Percentiles rank a stretch among this genome's conserved stretches.
These are phyloP conservation scores for Gautieria morchelliformis DNA, from an alignment of 768 basidiomycete genomes.

Conservation along the genomic window DNA sequence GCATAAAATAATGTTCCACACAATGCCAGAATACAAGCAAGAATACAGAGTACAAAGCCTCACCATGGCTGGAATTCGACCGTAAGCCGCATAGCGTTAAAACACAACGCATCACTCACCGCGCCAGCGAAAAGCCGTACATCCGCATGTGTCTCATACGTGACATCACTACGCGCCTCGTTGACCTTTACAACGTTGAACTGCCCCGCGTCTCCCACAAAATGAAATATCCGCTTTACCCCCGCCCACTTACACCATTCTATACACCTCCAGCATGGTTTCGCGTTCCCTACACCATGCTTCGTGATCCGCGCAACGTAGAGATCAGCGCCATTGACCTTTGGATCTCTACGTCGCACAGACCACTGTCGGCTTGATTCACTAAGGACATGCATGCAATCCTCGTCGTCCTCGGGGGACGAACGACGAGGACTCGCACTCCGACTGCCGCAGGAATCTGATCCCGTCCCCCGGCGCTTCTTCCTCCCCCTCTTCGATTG, in stretches of 20 bases:
- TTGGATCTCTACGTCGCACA: slow-evolving; percentile 28
- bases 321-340: slow-evolving; percentile 42
- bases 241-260: slow-evolving; percentile 52
- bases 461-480: background rate
- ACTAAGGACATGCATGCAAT: slow-evolving; percentile 10
- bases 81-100: background rate
- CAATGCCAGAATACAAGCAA: background rate
- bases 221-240: slow-evolving; percentile 46
- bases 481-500: slow-evolving; percentile 8
- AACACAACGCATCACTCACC: slow-evolving; percentile 24
- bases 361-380: slow-evolving; percentile 17
- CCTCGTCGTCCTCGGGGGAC: slow-evolving; percentile 7
- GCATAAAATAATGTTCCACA: background rate
- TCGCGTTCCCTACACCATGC: slow-evolving; percentile 38
- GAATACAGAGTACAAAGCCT: background rate
- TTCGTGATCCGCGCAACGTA: slow-evolving; percentile 45
- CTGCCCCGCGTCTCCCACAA: slow-evolving; percentile 25
- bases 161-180: slow-evolving; percentile 22
- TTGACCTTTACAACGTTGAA: slow-evolving; percentile 41
- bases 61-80: background rate
- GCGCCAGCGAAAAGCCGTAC: slow-evolving; percentile 30
- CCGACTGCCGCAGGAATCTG: slow-evolving; percentile 1
- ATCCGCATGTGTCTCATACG: slow-evolving; percentile 40
- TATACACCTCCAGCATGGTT: slow-evolving; percentile 47
- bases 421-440: slow-evolving; percentile 2